A percentile compares a stretch with the other conserved stretches of the same genome.
Conservation (phyloP, 1,284 basidiomycete species). For the Meira miltonrushii region DNA sequence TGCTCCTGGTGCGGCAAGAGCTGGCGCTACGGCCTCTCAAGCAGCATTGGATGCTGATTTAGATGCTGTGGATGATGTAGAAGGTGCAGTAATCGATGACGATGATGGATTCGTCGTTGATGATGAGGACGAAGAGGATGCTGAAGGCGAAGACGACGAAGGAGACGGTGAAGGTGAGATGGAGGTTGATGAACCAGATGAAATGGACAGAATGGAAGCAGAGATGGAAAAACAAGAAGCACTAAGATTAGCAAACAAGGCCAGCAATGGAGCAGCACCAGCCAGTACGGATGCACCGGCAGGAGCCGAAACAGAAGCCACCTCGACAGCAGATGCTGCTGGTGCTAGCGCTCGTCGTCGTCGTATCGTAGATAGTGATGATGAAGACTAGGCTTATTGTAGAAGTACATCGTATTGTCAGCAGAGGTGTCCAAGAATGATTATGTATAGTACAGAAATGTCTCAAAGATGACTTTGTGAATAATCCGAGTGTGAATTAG, state of each 20-base stretch:
- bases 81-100: background rate
- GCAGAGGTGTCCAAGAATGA: background rate
- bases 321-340: background rate
- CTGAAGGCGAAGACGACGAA: slow-evolving; percentile 5
- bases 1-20: background rate
- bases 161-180: slow-evolving; percentile 5
- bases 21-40: background rate
- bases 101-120: slow-evolving; percentile 14
- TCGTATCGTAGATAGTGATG: slow-evolving; percentile 1
- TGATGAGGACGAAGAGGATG: slow-evolving; percentile 8
- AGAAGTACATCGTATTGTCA: background rate
- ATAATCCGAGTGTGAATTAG: background rate
- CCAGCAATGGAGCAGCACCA: background rate
- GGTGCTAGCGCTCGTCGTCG: background rate
- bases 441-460: background rate
- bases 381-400: background rate
- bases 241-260: background rate
- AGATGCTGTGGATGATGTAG: background rate
- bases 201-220: slow-evolving; percentile 10
- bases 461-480: background rate
- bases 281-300: too few relatives aligned
- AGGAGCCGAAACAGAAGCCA: background rate
- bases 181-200: slow-evolving; percentile 14
- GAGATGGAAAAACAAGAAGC: slow-evolving; percentile 9
- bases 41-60: background rate